These are phyloP conservation scores for Chlorella sp. DNA, from an alignment of 139 green algal genomes.

Conservation along the genomic window DNA sequence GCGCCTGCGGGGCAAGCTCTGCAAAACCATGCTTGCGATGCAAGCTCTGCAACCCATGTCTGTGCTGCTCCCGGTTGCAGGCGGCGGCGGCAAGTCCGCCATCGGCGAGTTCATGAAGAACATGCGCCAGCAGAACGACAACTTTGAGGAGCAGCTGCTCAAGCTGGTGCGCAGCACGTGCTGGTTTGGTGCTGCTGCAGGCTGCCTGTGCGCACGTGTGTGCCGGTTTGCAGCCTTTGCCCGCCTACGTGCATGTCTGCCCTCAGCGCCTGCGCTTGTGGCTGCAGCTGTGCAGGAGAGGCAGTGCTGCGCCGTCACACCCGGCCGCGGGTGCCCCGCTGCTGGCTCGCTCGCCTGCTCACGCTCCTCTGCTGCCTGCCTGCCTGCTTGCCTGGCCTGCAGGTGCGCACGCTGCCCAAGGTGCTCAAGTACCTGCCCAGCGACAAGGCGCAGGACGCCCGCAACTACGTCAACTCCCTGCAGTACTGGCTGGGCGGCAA, in stretches of 20 bases:
- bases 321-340: too few species aligned
- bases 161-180: conserved; percentile 98
- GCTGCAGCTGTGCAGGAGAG: too few species aligned
- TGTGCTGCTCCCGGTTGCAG: too few species aligned
- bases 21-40: too few species aligned
- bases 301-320: too few species aligned
- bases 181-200: not conserved
- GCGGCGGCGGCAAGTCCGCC: conserved; percentile 82
- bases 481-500: conserved; percentile 99
- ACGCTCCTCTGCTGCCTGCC: too few species aligned
- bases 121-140: conserved; percentile 89
- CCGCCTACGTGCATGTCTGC: too few species aligned
- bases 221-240: too few species aligned
- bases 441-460: conserved; percentile 90
- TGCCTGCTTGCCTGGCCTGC: not conserved
- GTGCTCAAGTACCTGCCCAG: conserved; percentile 96
- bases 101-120: conserved; percentile 97
- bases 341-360: too few species aligned
- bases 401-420: conserved; percentile 78
- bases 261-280: not conserved
- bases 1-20: too few species aligned
- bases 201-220: not conserved
- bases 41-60: too few species aligned
- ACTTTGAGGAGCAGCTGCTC: conserved; percentile 99
- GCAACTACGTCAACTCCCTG: conserved; percentile 92